Evolutionary conservation across 2,329 filamentous ascomycete species (phyloP).

Genomic region (Aspergillus puulaauensis): DNA sequence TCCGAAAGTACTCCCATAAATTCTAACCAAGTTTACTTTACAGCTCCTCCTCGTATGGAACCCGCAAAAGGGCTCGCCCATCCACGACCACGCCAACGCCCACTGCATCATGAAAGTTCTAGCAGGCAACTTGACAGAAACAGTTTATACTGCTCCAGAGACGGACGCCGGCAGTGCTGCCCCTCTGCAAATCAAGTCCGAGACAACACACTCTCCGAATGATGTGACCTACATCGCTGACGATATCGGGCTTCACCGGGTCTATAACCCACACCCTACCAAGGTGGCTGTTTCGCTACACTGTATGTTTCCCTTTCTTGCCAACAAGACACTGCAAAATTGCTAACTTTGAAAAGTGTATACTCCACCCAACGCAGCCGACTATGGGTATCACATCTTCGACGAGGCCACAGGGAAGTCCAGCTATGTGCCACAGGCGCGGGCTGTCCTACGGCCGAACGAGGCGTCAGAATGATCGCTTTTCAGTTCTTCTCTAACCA

Average conservation of each 20-base stretch:
- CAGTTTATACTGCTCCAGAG: constrained; percentile 23
- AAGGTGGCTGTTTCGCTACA: constrained; percentile 34
- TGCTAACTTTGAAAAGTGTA: constrained; percentile 22
- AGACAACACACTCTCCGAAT: constrained; percentile 24
- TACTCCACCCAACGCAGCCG: constrained; percentile 34
- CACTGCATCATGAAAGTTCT: constrained; percentile 40
- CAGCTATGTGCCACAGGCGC: constrained; percentile 20
- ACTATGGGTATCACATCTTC: constrained; percentile 34
- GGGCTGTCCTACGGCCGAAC: background rate
- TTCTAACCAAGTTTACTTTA: background rate
- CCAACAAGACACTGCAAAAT: background rate
- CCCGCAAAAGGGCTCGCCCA: constrained; percentile 34
- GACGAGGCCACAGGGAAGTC: constrained; percentile 28
- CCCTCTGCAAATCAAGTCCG: constrained; percentile 26
- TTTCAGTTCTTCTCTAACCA: no score
- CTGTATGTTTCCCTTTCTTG: constrained; percentile 19
- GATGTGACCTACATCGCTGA: constrained; percentile 35
- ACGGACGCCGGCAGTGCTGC: background rate
- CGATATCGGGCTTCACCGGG: constrained; percentile 32
- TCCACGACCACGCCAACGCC: constrained; percentile 38
- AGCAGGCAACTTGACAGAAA: constrained; percentile 29
- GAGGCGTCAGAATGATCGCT: background rate
- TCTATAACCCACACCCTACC: constrained; percentile 26
- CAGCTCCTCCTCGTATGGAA: constrained; percentile 35
- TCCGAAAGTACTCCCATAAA: background rate